Conservation (phyloP, 2,329 filamentous ascomycete genomes). For the Sarocladium oryzae region DNA sequence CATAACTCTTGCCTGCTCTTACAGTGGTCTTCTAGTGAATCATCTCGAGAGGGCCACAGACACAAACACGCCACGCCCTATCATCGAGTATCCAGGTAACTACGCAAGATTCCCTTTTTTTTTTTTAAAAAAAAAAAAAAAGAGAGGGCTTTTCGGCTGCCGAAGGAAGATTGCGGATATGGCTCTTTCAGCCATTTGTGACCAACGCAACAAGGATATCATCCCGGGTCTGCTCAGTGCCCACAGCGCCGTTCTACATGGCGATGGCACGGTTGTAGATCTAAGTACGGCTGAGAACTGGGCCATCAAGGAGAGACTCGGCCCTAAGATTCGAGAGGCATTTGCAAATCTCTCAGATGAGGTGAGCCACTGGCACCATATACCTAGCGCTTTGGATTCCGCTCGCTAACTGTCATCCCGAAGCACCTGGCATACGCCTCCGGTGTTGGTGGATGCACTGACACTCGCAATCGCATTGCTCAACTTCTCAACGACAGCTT, state of each 20-base stretch:
- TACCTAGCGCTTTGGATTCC: too few relatives aligned
- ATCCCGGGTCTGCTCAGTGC: neutral
- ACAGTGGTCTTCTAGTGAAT: too few relatives aligned
- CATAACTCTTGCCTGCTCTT: too few relatives aligned
- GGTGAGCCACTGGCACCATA: neutral
- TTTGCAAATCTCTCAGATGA: neutral
- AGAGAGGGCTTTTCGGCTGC: too few relatives aligned
- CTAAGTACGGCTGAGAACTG: neutral
- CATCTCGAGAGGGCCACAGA: too few relatives aligned
- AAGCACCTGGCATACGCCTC: neutral
- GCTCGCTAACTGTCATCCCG: neutral
- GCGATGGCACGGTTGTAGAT: neutral
- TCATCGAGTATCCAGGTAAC: too few relatives aligned
- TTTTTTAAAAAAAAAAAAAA: too few relatives aligned
- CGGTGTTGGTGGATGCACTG: neutral
- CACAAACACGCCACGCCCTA: too few relatives aligned
- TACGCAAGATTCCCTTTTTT: too few relatives aligned
- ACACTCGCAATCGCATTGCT: neutral
- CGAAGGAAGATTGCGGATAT: too few relatives aligned
- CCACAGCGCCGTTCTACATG: neutral
- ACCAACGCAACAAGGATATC: neutral
- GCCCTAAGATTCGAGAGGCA: neutral
- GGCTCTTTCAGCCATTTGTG: neutral
- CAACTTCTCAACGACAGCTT: neutral
- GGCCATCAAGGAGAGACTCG: neutral